Evolutionary conservation across 208 protist species (phyloP), one percentile per base, ranked within the genome.

Genomic region (Borovskyia barvae): DNA sequence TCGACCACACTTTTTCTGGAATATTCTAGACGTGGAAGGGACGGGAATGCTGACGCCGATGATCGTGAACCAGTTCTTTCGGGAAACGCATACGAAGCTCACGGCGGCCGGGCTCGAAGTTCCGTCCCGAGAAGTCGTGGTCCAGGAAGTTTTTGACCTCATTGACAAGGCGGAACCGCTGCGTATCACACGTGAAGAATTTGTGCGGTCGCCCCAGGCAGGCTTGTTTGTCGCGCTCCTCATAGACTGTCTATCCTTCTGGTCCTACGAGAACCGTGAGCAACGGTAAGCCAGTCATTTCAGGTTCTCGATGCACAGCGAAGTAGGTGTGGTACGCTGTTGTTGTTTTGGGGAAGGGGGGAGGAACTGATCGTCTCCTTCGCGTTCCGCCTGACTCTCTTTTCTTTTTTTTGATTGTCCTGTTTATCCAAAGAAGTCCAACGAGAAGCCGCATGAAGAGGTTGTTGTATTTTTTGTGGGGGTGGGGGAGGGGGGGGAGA

Each of bases 91-190:
- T 66, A 80, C 75, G 11, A 93, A 93, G 64, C 61, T 96, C 9
- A 76, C 83, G 0, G 61, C 67, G 0, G 80, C 81, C 1, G 86
- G 78, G 0, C 53, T 92, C 7, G 79, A 89, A 24, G 80, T 88
- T 43, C 82, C 83, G 0, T 66, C 79, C 29, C 59, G 72, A 3
- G 89, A 93, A 59, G 80, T 75, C 14, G 85, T 97, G 19, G 72
- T 93, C 35, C 80, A 92, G 61, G 93, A 97, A 70, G 80, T 87
- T 24, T 97, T 97, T 53, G 90, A 95, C 62, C 75, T 96, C 14
- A 90, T 97, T 45, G 63, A 80, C 26, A 93, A 89, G 20, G 67
- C 67, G 2, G 76, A 95, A 69, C 81, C 85, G 14, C 68, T 91
- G 37, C 60, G 72, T 51, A 94, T 96, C 42, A 94, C 84, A 1